phyloP scores from a whole-genome alignment of 2,329 filamentous ascomycete species.

The Dactylellina drechsleri region DNA sequence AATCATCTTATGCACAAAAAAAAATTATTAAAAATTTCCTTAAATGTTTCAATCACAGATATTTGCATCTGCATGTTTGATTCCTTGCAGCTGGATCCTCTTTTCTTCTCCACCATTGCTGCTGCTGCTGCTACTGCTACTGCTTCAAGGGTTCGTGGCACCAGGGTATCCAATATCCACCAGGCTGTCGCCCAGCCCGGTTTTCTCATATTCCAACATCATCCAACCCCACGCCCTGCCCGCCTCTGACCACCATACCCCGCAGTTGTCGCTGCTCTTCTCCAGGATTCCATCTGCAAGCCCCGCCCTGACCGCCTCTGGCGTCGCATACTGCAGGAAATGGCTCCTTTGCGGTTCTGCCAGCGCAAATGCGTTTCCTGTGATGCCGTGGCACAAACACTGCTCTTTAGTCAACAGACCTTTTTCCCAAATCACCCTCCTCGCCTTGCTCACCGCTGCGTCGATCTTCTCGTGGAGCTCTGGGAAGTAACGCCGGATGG shows the following conservation, averaged over 20 bases:
- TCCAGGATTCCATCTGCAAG: conserved; percentile 67
- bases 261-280: conserved; percentile 65
- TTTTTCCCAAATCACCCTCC: conserved; percentile 68
- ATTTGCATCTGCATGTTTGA: not conserved
- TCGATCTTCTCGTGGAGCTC: conserved; percentile 68
- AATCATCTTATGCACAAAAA: not conserved
- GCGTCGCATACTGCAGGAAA: conserved; percentile 70
- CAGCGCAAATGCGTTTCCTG: conserved; percentile 70
- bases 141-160: conserved; percentile 45
- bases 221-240: conserved; percentile 66
- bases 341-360: conserved; percentile 64
- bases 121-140: not conserved
- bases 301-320: conserved; percentile 68
- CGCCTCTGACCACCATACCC: conserved; percentile 66
- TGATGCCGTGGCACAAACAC: conserved; percentile 73
- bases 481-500: conserved; percentile 69
- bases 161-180: conserved; percentile 48
- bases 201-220: conserved; percentile 56
- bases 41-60: not conserved
- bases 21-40: not conserved
- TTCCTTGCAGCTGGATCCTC: not conserved
- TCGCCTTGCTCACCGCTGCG: conserved; percentile 66
- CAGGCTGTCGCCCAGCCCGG: conserved; percentile 33
- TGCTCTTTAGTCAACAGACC: conserved; percentile 73
- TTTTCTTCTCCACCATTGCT: not conserved